These are phyloP conservation scores for Herpotrichia juniperi DNA, from an alignment of 2,329 filamentous ascomycete genomes.

Conservation along the genomic window DNA sequence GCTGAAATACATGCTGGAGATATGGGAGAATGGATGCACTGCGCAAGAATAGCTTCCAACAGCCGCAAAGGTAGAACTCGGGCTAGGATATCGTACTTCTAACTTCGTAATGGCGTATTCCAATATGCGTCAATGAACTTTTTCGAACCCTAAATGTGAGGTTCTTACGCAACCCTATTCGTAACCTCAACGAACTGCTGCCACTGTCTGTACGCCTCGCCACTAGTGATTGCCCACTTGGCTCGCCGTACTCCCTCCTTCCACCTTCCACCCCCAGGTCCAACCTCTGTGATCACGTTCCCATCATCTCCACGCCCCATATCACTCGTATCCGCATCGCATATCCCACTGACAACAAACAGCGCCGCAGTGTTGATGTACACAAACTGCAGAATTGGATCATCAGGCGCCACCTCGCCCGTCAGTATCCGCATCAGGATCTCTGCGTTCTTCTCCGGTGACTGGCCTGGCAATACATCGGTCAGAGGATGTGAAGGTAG, in stretches of 20 bases:
- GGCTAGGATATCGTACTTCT: no score
- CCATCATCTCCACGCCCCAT: conserved; percentile 85
- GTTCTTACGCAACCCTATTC: conserved; percentile 53
- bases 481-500: conserved; percentile 74
- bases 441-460: conserved; percentile 83
- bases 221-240: conserved; percentile 85
- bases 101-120: no score
- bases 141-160: no score
- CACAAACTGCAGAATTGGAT: conserved; percentile 91
- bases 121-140: no score
- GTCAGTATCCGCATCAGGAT: conserved; percentile 80
- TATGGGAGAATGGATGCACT: no score
- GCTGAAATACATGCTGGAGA: no score
- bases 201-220: conserved; percentile 84
- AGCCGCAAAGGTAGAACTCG: no score
- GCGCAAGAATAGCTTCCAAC: no score
- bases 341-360: conserved; percentile 83
- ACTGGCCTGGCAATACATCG: conserved; percentile 82
- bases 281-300: conserved; percentile 78
- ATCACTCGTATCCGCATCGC: conserved; percentile 78
- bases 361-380: conserved; percentile 91
- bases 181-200: conserved; percentile 82
- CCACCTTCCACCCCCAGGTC: conserved; percentile 87
- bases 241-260: conserved; percentile 91
- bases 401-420: conserved; percentile 73